These are phyloP conservation scores for Alternaria sp. DNA, from an alignment of 2,329 filamentous ascomycete species.

Conservation along the genomic window DNA sequence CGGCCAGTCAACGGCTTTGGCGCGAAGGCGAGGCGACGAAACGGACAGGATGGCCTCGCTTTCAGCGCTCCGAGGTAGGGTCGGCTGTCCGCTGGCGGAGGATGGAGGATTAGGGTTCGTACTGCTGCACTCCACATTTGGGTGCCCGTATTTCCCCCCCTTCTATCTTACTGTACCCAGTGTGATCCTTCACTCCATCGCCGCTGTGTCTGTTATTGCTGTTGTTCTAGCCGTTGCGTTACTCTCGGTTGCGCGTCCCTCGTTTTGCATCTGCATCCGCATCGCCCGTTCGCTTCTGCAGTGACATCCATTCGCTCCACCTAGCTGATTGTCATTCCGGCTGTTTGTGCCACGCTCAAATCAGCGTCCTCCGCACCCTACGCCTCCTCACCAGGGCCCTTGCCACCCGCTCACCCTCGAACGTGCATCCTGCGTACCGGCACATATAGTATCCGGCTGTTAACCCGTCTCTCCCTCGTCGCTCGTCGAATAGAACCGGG, in stretches of 20 bases:
- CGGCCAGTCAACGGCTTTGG: constrained; percentile 6
- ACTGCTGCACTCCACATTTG: constrained; percentile 4
- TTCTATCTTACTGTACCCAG: not conserved
- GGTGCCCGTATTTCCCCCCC: not conserved
- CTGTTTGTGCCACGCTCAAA: constrained; percentile 7
- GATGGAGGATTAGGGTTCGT: not conserved
- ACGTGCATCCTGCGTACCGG: not conserved
- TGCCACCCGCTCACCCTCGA: not conserved
- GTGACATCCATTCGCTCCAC: not conserved
- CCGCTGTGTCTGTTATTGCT: not conserved
- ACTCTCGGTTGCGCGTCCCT: constrained; percentile 2
- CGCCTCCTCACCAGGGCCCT: not conserved
- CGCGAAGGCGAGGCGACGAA: not conserved
- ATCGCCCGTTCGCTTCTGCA: constrained; percentile 5
- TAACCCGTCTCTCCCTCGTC: not conserved
- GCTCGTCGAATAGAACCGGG: not conserved
- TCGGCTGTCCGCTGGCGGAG: not conserved
- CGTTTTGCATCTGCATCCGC: constrained; percentile 1
- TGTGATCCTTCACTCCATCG: not conserved
- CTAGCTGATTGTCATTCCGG: constrained; percentile 7
- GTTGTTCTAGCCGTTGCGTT: not conserved
- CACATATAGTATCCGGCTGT: constrained; percentile 1
- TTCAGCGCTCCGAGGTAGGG: not conserved
- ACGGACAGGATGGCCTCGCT: not conserved
- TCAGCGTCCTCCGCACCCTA: not conserved